A percentile compares a stretch with the other conserved stretches of the same genome.
Conservation (phyloP, 345 rosid species). For the Citrus sp. region DNA sequence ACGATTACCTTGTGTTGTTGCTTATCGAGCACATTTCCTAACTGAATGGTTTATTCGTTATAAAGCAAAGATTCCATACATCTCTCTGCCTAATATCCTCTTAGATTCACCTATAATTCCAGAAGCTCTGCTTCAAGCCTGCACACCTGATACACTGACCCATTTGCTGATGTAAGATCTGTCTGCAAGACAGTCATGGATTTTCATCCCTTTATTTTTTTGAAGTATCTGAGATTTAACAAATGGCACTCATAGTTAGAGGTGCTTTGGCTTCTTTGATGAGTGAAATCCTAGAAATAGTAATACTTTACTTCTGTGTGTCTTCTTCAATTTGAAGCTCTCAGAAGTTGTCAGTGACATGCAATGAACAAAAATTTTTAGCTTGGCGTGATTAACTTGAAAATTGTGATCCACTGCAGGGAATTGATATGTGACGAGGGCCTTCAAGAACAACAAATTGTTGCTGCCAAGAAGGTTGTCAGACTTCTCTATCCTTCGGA, state of each 20-base stretch:
- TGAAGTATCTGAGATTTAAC: neutral
- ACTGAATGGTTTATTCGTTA: conserved; percentile 70
- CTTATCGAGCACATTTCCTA: conserved; percentile 76
- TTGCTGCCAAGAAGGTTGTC: conserved; percentile 55
- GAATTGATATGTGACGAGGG: conserved; percentile 41
- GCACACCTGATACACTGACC: conserved; percentile 63
- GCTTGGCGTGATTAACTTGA: neutral
- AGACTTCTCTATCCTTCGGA: conserved; percentile 52
- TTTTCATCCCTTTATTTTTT: neutral
- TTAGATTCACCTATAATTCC: conserved; percentile 68
- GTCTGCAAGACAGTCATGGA: neutral
- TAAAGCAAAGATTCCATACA: conserved; percentile 82
- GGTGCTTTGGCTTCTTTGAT: neutral
- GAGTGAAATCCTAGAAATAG: neutral
- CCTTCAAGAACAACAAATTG: conserved; percentile 49
- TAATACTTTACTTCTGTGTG: neutral
- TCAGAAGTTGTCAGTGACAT: neutral
- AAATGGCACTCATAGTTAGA: neutral
- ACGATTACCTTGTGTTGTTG: conserved; percentile 71
- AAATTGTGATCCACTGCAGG: conserved; percentile 39
- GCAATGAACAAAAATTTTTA: neutral
- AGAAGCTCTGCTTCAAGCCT: conserved; percentile 73
- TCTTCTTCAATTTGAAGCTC: neutral
- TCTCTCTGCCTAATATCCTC: conserved; percentile 89
- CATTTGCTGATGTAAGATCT: conserved; percentile 50